Evolutionary conservation across 2,329 filamentous ascomycete species (phyloP).

Genomic region (Xylariaceae sp.): DNA sequence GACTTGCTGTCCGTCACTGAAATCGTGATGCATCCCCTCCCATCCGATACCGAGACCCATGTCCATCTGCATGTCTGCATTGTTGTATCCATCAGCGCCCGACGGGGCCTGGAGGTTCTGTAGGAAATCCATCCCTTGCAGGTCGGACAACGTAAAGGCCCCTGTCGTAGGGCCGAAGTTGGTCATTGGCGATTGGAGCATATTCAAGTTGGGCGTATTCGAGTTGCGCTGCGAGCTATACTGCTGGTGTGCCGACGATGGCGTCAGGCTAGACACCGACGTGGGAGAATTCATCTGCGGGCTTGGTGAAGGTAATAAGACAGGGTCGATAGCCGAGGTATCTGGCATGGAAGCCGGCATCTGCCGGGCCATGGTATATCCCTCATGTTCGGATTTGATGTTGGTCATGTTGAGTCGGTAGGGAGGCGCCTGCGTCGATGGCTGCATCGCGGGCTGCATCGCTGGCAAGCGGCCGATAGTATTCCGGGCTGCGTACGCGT

Average conservation of each 20-base stretch:
- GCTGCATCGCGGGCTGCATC: conserved; percentile 22
- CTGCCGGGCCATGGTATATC: conserved; percentile 35
- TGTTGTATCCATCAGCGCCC: conserved; percentile 22
- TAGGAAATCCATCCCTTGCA: conserved; percentile 51
- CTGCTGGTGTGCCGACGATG: conserved; percentile 27
- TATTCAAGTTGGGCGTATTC: conserved; percentile 22
- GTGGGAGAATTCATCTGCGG: conserved; percentile 32
- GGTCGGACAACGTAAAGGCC: conserved; percentile 38
- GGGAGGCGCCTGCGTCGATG: conserved; percentile 19
- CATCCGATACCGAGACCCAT: conserved; percentile 63
- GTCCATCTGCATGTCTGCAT: conserved; percentile 50
- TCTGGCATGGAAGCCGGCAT: conserved; percentile 36
- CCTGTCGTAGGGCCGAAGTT: conserved; percentile 27
- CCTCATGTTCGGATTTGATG: conserved; percentile 36
- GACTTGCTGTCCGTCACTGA: conserved; percentile 53
- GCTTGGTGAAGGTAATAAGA: conserved; percentile 42
- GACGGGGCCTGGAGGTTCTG: conserved; percentile 38
- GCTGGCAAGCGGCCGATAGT: conserved; percentile 21
- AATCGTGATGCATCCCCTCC: conserved; percentile 59
- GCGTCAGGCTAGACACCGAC: conserved; percentile 31
- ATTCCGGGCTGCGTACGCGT: conserved; percentile 22
- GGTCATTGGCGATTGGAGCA: conserved; percentile 24
- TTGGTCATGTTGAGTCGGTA: conserved; percentile 28
- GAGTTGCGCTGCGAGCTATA: conserved; percentile 17
- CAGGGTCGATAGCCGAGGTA: conserved; percentile 37